Evolutionary conservation across 257 asterid species (phyloP), one percentile per base, ranked within the genome.

Genomic region (Capsicum chinense): DNA sequence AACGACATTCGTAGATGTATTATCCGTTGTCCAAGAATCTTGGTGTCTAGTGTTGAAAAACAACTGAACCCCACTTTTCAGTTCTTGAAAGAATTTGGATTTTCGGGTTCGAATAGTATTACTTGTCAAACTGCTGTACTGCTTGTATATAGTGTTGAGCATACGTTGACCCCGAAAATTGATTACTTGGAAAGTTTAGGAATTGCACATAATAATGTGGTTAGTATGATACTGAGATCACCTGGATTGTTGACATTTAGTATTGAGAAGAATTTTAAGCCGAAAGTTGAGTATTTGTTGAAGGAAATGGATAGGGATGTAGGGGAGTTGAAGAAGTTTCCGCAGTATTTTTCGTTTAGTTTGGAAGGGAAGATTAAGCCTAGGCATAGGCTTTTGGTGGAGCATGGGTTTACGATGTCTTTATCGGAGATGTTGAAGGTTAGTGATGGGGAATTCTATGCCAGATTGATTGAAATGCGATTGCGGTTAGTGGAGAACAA

Each of bases 161-260:
- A 17, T 14, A 96, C 99, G 0, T 84, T 94, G 88, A 85, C 63
- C 14, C 98, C 94, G 2, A 96, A 96, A 82, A 85, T 94, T 66
- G 94, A 89, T 19, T 96, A 83, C 87, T 86, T 94, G 80, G 48
- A 86, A 62, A 89, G 90, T 0, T 86, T 94, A 86, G 98, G 98
- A 58, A 89, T 94, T 21, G 89, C 85, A 47, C 86, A 83, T n/a
- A 85, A 76, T 5, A 98, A 91, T 5, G 98, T 95, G 56, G 87
- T 83, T 85, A 86, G 87, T 14, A 94, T 95, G 99, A 93, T 95
- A 74, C 50, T 94, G 87, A 90, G 98, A 82, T 95, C 95, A 7
- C 99, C 99, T 35, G 97, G 95, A 50, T 83, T 95, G 90, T 86
- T 95, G 91, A 95, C 98, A 33, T 94, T 90, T 76, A 95, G 99